phyloP scores from a whole-genome alignment of 208 protist species.

The Acanthamoeba rhysodes region DNA sequence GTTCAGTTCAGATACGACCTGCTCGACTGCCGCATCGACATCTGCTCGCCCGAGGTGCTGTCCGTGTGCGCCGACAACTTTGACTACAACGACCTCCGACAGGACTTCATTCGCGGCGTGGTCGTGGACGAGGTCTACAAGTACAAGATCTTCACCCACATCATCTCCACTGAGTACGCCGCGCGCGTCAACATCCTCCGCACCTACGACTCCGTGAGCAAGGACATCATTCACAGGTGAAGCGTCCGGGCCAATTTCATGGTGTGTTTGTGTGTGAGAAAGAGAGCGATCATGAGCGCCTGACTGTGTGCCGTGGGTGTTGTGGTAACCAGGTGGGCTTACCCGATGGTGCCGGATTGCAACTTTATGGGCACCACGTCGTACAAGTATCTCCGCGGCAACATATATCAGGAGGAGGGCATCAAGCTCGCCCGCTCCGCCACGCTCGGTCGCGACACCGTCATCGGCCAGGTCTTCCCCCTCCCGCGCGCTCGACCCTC shows the following conservation, averaged over 20 bases:
- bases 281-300: too few relatives aligned
- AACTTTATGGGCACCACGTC: constrained; percentile 83
- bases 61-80: constrained; percentile 92
- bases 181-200: constrained; percentile 86
- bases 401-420: constrained; percentile 86
- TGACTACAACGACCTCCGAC: constrained; percentile 88
- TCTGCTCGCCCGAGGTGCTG: constrained; percentile 90
- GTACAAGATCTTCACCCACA: constrained; percentile 88
- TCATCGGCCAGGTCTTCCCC: background rate
- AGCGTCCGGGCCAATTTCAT: too few relatives aligned
- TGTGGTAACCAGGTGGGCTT: constrained; percentile 85
- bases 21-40: constrained; percentile 87
- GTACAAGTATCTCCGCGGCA: constrained; percentile 81
- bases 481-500: background rate
- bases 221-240: constrained; percentile 87
- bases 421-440: constrained; percentile 79
- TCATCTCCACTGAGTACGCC: constrained; percentile 87
- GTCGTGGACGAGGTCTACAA: constrained; percentile 88
- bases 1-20: constrained; percentile 87
- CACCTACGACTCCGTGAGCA: constrained; percentile 86
- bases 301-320: background rate
- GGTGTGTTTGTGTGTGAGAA: background rate
- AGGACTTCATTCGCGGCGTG: constrained; percentile 86
- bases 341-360: constrained; percentile 89
- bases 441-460: constrained; percentile 27